These are phyloP conservation scores for Metarhizium brunneum DNA, from an alignment of 2,329 filamentous ascomycete genomes.

Conservation along the genomic window DNA sequence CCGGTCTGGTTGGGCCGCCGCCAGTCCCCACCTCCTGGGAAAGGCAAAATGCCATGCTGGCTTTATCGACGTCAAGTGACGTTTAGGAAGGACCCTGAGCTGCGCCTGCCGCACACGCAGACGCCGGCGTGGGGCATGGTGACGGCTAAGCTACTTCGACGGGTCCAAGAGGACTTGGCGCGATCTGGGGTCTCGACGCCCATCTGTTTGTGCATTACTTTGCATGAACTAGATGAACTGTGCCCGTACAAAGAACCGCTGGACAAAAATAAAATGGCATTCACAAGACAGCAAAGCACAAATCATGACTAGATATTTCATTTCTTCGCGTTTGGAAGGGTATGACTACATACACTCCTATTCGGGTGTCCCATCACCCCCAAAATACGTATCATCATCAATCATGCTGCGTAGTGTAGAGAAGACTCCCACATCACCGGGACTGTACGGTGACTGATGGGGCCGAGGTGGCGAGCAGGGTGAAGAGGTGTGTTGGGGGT, in stretches of 20 bases:
- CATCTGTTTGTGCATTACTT: no score
- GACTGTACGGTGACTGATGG: constrained; percentile 2
- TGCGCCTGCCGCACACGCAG: neutral
- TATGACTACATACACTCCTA: constrained; percentile 16
- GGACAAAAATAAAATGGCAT: neutral
- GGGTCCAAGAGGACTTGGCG: no score
- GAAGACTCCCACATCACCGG: constrained; percentile 4
- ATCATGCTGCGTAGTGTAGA: constrained; percentile 14
- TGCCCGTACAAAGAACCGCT: neutral
- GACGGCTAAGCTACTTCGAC: no score
- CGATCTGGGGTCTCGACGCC: no score
- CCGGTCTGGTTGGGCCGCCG: neutral
- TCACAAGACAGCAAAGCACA: neutral
- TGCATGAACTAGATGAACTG: neutral
- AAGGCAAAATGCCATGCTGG: constrained; percentile 6
- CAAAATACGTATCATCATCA: constrained; percentile 10
- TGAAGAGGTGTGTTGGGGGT: constrained; percentile 9
- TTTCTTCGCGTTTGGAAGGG: constrained; percentile 11
- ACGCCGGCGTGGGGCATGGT: neutral
- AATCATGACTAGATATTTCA: constrained; percentile 8
- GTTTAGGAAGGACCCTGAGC: neutral
- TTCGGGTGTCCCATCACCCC: constrained; percentile 11
- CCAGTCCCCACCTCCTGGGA: neutral
- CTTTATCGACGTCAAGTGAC: neutral
- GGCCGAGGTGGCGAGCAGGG: constrained; percentile 7